Conservation (phyloP, 345 rosid genomes). For the Euphorbia pulcherrima region DNA sequence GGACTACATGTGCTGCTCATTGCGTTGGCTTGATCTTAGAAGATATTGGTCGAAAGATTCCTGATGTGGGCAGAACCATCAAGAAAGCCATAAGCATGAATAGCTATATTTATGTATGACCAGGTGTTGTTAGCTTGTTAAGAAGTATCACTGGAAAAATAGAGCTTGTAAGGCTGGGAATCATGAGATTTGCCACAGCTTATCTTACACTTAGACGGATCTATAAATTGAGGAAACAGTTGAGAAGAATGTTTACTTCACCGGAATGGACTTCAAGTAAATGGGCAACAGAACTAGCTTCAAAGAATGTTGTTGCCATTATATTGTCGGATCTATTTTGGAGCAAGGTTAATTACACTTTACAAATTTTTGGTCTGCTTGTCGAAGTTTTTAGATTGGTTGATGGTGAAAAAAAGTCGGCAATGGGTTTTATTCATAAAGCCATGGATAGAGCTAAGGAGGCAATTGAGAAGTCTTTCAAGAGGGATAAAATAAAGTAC, state of each 20-base stretch:
- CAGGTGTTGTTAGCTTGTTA: background rate
- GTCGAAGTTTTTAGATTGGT: constrained; percentile 14
- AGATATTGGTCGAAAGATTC: constrained; percentile 9
- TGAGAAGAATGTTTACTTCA: constrained; percentile 1
- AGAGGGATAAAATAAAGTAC: background rate
- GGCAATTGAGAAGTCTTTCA: background rate
- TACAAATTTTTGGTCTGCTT: constrained; percentile 6
- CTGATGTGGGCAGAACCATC: background rate
- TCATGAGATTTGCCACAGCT: constrained; percentile 4
- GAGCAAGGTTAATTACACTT: constrained; percentile 1
- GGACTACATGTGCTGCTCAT: constrained; percentile 17
- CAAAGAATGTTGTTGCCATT: background rate
- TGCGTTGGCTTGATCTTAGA: constrained; percentile 13
- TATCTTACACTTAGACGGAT: constrained; percentile 6
- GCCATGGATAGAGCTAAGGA: constrained; percentile 8
- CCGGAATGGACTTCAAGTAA: constrained; percentile 7
- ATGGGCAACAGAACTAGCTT: background rate
- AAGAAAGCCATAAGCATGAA: background rate
- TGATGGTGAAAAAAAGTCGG: constrained; percentile 14
- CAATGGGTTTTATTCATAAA: constrained; percentile 21
- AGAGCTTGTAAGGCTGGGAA: background rate
- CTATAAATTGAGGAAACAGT: background rate
- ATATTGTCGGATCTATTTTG: constrained; percentile 10
- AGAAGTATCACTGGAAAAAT: background rate
- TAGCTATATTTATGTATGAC: too few relatives aligned